These are phyloP conservation scores for Curvularia lunata DNA, from an alignment of 2,329 filamentous ascomycete genomes.

Conservation along the genomic window DNA sequence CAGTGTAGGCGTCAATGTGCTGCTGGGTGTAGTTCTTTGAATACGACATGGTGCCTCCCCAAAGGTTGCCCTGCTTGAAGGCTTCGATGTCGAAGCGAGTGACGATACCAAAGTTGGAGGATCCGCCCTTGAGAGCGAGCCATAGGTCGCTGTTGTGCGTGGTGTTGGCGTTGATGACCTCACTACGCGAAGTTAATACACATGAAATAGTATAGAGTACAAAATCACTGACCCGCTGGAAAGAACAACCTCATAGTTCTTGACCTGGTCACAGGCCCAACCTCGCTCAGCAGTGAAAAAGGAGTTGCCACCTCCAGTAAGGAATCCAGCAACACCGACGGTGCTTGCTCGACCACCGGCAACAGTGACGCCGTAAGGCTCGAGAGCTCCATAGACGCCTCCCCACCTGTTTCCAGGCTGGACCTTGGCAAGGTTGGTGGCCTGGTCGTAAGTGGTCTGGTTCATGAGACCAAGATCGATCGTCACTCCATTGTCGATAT, in stretches of 20 bases:
- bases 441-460: conserved; percentile 15
- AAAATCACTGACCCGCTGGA: conserved; percentile 36
- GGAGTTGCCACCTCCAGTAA: conserved; percentile 38
- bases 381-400: conserved; percentile 42
- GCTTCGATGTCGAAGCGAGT: conserved; percentile 27
- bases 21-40: conserved; percentile 21
- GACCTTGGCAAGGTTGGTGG: conserved; percentile 28
- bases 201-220: conserved; percentile 19
- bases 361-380: conserved; percentile 24
- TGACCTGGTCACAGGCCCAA: conserved; percentile 35
- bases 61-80: conserved; percentile 32
- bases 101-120: conserved; percentile 40
- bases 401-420: conserved; percentile 41
- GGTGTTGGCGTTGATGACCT: conserved; percentile 48
- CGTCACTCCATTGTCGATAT: conserved; percentile 37
- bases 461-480: conserved; percentile 39
- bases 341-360: conserved; percentile 33
- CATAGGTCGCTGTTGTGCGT: conserved; percentile 48
- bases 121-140: conserved; percentile 44
- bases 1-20: conserved; percentile 28
- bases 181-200: conserved; percentile 28
- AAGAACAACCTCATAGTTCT: conserved; percentile 48
- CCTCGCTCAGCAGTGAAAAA: conserved; percentile 33
- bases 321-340: conserved; percentile 39
- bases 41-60: conserved; percentile 28